Conservation (phyloP, 805 yeast genomes). For the Gaillardinia entomophila region DNA sequence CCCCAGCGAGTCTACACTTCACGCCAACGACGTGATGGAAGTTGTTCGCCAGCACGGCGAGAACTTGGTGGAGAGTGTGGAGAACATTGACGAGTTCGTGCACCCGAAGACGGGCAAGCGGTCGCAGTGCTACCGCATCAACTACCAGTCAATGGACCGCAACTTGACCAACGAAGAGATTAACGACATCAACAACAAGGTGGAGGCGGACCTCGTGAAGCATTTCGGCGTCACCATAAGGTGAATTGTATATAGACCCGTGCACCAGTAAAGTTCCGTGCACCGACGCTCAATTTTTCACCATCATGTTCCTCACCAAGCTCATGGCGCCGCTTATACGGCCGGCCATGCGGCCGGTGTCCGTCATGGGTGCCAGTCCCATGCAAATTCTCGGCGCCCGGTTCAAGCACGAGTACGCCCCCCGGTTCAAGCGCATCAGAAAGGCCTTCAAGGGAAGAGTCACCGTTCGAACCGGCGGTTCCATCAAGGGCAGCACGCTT, state of each 20-base stretch:
- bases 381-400: too few relatives aligned
- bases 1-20: conserved; percentile 45
- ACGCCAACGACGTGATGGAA: conserved; percentile 92
- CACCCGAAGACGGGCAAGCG: conserved; percentile 77
- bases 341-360: too few relatives aligned
- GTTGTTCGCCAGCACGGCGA: conserved; percentile 79
- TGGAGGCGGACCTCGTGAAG: conserved; percentile 51
- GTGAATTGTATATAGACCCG: background rate
- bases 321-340: too few relatives aligned
- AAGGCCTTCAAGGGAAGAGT: conserved; percentile 94
- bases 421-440: conserved; percentile 58
- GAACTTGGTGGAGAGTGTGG: conserved; percentile 83
- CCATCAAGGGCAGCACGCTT: conserved; percentile 78
- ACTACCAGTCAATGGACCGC: conserved; percentile 95
- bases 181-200: conserved; percentile 62
- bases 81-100: conserved; percentile 69
- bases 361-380: too few relatives aligned
- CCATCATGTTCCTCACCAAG: too few relatives aligned
- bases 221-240: conserved; percentile 56
- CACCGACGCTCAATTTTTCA: background rate
- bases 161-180: conserved; percentile 82
- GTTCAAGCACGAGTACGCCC: conserved; percentile 69
- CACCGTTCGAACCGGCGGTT: conserved; percentile 91
- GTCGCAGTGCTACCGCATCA: conserved; percentile 84
- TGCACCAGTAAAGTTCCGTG: too few relatives aligned